A percentile compares a stretch with the other conserved stretches of the same genome.
phyloP scores from a whole-genome alignment of 805 yeast species.

The Tetrapisispora fleetii region DNA sequence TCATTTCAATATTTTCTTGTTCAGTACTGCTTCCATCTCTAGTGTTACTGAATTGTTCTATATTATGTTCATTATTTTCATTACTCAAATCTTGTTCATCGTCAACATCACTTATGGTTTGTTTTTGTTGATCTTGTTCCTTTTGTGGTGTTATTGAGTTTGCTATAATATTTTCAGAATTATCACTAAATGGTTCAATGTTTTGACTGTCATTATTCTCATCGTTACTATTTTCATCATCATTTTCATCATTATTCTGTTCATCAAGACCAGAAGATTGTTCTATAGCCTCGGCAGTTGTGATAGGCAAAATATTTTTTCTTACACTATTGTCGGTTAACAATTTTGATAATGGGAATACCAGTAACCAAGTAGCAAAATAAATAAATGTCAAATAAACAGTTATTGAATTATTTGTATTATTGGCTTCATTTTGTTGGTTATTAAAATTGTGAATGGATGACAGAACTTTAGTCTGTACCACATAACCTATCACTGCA shows the following conservation, averaged over 20 bases:
- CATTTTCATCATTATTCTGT: neutral
- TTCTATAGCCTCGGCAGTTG: neutral
- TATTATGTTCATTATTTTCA: neutral
- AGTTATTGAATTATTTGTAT: conserved; percentile 9
- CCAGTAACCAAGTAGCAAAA: conserved; percentile 19
- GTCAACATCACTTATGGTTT: neutral
- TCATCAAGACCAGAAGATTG: no score
- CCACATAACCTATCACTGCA: conserved; percentile 20
- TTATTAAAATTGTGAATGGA: conserved; percentile 10
- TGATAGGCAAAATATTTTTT: conserved; percentile 1
- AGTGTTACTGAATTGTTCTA: neutral
- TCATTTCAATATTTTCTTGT: neutral
- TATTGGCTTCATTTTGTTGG: conserved; percentile 6
- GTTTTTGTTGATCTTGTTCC: neutral
- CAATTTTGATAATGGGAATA: conserved; percentile 15
- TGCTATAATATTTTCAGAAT: neutral
- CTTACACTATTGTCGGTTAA: conserved; percentile 8
- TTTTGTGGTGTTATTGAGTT: neutral
- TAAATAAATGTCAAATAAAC: conserved; percentile 19
- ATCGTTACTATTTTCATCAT: neutral
- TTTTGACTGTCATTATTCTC: neutral
- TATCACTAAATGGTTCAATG: neutral
- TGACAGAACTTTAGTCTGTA: conserved; percentile 23
- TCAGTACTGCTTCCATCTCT: neutral
- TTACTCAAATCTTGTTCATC: neutral